Evolutionary conservation across 2,329 filamentous ascomycete species (phyloP), one percentile per base, ranked within the genome.

Genomic region (Zelopaecilomyces penicillatus): DNA sequence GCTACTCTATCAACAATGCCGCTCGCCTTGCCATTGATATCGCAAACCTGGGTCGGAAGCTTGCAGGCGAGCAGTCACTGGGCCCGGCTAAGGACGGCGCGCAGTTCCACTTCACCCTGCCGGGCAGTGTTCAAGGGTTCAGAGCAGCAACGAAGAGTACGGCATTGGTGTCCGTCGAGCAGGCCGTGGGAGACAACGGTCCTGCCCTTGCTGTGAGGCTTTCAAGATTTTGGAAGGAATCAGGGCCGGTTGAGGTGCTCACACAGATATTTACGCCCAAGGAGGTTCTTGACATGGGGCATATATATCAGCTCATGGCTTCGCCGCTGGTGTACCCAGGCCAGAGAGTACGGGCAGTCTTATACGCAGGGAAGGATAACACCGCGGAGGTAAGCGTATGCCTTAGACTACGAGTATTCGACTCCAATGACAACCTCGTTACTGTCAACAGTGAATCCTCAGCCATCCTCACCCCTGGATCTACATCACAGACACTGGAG

Each of bases 1-100:
- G 63, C 8, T 66, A 65, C 40, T 58, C 61, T 1, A 57, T 65
- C 42, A 65, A 64, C 42, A 62, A 65, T 42, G 63, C 62, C 1
- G 57, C 54, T 11, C 53, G 59, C 6, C 56, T 66, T 29, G 54
- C 62, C 2, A 51, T 55, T 10, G 57, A 63, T 30, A 47, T 66
- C 5, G 54, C 47, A 8, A 58, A 60, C 29, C 43, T 57, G 8
- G 62, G 62, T 2, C 51, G 49, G 5, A 47, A 47, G 26, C 50
- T 64, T 5, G 54, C 52, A 2, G 56, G 54, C 1, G 30, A 52
- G 30, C 30, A 42, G 1, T 43, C 47, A 0, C 45, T 60, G 6
- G 7, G 43, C 5, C 49, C 51, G 4, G 60, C 62, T 3, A 64
- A 64, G 11, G 44, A 53, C 12, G 63, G 61, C 7, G 60, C 63